phyloP scores from a whole-genome alignment of 306 rosid genomes.

The Casuarina equisetifolia region DNA sequence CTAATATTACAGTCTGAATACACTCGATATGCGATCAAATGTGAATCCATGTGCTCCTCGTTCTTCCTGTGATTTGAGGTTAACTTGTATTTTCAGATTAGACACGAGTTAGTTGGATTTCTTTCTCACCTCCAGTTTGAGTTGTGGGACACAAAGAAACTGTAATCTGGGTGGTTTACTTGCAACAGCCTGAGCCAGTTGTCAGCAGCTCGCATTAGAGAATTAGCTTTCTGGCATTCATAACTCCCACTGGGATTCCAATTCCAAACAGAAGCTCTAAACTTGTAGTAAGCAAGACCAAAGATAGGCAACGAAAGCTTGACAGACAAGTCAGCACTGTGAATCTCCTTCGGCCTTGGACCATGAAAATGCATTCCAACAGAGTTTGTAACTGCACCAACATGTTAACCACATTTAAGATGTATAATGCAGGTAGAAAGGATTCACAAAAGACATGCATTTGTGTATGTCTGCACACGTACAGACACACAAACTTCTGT shows the following conservation, averaged over 20 bases:
- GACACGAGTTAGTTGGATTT: not conserved
- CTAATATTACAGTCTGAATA: constrained; percentile 9
- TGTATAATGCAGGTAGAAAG: not conserved
- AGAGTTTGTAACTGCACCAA: constrained; percentile 55
- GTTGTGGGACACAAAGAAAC: constrained; percentile 56
- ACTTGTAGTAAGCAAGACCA: constrained; percentile 81
- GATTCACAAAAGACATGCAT: too few relatives aligned
- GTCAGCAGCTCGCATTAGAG: constrained; percentile 66
- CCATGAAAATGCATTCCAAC: constrained; percentile 49
- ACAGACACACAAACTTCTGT: not conserved
- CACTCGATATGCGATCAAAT: constrained; percentile 24
- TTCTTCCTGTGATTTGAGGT: constrained; percentile 16
- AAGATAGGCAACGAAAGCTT: constrained; percentile 66
- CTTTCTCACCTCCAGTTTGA: constrained; percentile 47
- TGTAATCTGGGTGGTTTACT: constrained; percentile 78
- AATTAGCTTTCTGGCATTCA: constrained; percentile 61
- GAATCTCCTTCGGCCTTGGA: constrained; percentile 45
- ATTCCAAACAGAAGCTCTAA: constrained; percentile 64
- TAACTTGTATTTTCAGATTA: not conserved
- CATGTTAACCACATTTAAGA: constrained; percentile 11
- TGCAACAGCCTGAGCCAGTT: constrained; percentile 63
- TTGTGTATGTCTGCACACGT: not conserved
- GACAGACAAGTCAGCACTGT: constrained; percentile 36
- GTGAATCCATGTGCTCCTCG: not conserved
- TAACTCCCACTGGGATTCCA: constrained; percentile 49